Evolutionary conservation across 2,329 filamentous ascomycete species (phyloP).

Genomic region (Atkinsonella texensis): DNA sequence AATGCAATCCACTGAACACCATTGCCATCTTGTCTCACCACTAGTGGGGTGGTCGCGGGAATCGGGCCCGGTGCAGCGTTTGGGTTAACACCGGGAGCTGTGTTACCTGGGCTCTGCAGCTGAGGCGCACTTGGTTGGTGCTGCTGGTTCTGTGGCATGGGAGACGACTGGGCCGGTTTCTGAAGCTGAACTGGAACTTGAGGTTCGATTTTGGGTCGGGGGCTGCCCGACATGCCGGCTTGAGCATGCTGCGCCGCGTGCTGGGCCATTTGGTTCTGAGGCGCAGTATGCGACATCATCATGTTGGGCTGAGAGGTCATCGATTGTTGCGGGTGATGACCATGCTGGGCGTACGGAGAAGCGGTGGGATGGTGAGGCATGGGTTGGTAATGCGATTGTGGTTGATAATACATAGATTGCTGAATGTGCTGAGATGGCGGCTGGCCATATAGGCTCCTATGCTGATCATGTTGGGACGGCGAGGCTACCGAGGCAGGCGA

Average conservation of each 20-base stretch:
- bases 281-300: constrained; percentile 51
- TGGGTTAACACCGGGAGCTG: constrained; percentile 53
- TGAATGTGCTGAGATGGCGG: constrained; percentile 67
- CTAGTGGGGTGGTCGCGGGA: constrained; percentile 86
- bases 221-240: constrained; percentile 46
- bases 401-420: constrained; percentile 65
- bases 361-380: constrained; percentile 51
- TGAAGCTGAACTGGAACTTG: constrained; percentile 51
- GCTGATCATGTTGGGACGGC: constrained; percentile 77
- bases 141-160: constrained; percentile 27
- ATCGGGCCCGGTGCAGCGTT: constrained; percentile 94
- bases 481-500: constrained; percentile 90
- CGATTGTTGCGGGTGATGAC: constrained; percentile 29
- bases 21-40: constrained; percentile 89
- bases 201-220: constrained; percentile 50
- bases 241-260: constrained; percentile 44
- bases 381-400: constrained; percentile 50
- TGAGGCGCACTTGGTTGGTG: constrained; percentile 26
- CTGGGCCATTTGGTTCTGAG: constrained; percentile 46
- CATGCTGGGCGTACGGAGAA: constrained; percentile 50
- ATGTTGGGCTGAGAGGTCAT: constrained; percentile 54
- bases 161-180: constrained; percentile 33
- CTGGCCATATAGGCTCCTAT: constrained; percentile 76
- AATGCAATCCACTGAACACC: constrained; percentile 99
- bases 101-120: constrained; percentile 26